Evolutionary conservation across 257 asterid species (phyloP), one percentile per base, ranked within the genome.

Genomic region (Fraxinus cuspidata): DNA sequence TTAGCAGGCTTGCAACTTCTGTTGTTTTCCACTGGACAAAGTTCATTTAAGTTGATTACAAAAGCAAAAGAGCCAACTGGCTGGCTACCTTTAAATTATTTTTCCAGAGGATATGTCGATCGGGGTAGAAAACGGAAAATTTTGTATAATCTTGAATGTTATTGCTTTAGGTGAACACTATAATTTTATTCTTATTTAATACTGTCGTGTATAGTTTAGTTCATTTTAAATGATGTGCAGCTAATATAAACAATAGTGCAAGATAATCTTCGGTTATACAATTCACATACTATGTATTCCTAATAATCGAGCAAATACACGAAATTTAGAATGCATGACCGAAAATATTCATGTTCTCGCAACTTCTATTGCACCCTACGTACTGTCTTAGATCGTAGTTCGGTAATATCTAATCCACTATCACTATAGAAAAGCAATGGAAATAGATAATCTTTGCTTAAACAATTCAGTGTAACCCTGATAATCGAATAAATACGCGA

Each of bases 61-160:
- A 75, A 75, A 72, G 49, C 66, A 70, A 77, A 29, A 51, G 40
- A 49, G 38, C 83, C 81, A 75, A 83, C 81, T 73, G 81, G 63
- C 79, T 78, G 60, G 63, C 81, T 78, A 47, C 47, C 76, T 73
- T 63, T 74, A 69, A 66, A 84, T 69, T 15, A 84, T 74, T 80
- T 77, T 75, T 78, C 81, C 68, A 38, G 70, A 56, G 3, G 12
- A 56, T 5, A n/a, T n/a, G 11, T 56, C 28, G 12, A n/a, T n/a
- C 3, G 0, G 0, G 28, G 3, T n/a, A 56, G 65, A 56, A 11
- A 56, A 56, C 28, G 0, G 1, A 7, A 56, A 5, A 7, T 56
- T 7, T 12, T 2, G 0, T 51, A 53, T 53, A n/a, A 56, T 56
- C 27, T 56, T 11, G 28, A 56, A n/a, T n/a, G 25, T 44, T 42